phyloP scores from a whole-genome alignment of 257 asterid genomes.

The Fraxinus excelsior region DNA sequence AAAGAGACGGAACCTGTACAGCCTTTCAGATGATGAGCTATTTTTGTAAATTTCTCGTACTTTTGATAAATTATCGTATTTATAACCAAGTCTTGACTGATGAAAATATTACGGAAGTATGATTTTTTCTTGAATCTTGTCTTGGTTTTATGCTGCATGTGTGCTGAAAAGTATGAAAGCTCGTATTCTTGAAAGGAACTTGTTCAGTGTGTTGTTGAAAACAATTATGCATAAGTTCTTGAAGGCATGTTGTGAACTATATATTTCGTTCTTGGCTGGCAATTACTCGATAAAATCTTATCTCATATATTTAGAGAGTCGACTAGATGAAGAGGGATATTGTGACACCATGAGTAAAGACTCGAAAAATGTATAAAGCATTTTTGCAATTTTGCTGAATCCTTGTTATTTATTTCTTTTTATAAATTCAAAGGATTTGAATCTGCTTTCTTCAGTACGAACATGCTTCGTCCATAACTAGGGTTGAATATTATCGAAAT shows the following conservation, averaged over 20 bases:
- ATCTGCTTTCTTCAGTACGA: not conserved
- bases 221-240: not conserved
- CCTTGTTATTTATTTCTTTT: not conserved
- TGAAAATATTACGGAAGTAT: not conserved
- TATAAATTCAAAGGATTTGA: not conserved
- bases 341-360: too few species aligned
- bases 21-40: conserved; percentile 61
- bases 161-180: not conserved
- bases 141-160: not conserved
- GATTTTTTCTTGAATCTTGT: not conserved
- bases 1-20: conserved; percentile 80
- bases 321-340: too few species aligned
- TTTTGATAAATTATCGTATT: not conserved
- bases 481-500: not conserved
- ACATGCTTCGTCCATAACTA: not conserved
- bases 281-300: not conserved
- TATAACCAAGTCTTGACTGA: not conserved
- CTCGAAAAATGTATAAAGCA: not conserved
- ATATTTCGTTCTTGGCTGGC: not conserved
- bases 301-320: not conserved
- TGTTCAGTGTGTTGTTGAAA: not conserved
- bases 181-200: not conserved
- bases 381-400: not conserved
- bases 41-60: not conserved
- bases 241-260: not conserved